Evolutionary conservation across 306 rosid species (phyloP).

Genomic region (Erythrophleum fordii): DNA sequence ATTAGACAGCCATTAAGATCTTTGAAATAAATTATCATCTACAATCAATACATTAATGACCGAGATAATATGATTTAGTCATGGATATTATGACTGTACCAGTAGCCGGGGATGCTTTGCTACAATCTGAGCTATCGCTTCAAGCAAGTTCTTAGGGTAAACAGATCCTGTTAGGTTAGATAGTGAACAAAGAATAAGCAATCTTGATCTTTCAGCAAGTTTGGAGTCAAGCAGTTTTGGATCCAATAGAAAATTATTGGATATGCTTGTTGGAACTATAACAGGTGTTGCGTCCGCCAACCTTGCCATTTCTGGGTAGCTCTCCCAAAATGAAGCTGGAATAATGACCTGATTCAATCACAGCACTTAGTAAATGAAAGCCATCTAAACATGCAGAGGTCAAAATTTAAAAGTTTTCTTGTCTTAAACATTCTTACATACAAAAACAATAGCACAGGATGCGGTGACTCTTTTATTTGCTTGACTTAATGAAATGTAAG

Average conservation of each 20-base stretch:
- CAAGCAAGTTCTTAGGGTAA: constrained; percentile 74
- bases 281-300: constrained; percentile 93
- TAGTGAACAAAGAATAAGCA: constrained; percentile 87
- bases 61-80: constrained; percentile 7
- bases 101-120: constrained; percentile 95
- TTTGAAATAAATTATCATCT: constrained; percentile 24
- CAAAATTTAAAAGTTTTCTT: no score
- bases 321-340: constrained; percentile 94
- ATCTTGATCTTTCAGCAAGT: constrained; percentile 75
- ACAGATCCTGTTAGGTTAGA: constrained; percentile 96
- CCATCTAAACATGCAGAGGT: no score
- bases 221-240: constrained; percentile 71
- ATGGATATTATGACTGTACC: constrained; percentile 51
- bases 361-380: not conserved
- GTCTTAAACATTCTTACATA: no score
- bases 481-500: not conserved
- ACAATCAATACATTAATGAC: not conserved
- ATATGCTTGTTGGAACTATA: constrained; percentile 72
- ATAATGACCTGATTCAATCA: constrained; percentile 68
- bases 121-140: constrained; percentile 80
- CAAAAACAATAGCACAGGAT: no score
- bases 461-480: not conserved
- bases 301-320: constrained; percentile 94
- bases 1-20: constrained; percentile 30
- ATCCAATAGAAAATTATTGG: constrained; percentile 76